Evolutionary conservation across 495 filamentous ascomycete genomes (phyloP).

Genomic region (Cercophora scortea): DNA sequence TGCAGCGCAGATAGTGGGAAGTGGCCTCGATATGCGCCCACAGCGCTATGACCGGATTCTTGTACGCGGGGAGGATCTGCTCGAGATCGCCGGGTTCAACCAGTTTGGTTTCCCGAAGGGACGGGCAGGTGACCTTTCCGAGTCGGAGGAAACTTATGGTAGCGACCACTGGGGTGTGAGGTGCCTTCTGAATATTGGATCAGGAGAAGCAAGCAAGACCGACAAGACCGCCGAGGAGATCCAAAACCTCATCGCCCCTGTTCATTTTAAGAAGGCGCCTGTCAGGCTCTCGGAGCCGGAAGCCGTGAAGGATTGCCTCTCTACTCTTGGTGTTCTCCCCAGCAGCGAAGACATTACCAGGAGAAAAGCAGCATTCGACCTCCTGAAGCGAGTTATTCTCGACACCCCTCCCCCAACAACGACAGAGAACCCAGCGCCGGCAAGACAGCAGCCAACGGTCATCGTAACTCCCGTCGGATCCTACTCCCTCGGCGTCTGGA

Average conservation of each 20-base stretch:
- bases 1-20: constrained; percentile 34
- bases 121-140: background rate
- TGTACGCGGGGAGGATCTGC: constrained; percentile 27
- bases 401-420: constrained; percentile 6
- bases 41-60: constrained; percentile 54
- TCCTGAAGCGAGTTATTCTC: constrained; percentile 35
- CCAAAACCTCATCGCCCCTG: constrained; percentile 12
- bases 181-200: constrained; percentile 27
- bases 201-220: background rate
- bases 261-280: constrained; percentile 16
- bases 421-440: constrained; percentile 3
- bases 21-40: constrained; percentile 36
- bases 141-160: constrained; percentile 19
- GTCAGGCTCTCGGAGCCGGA: constrained; percentile 11
- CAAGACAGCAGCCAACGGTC: constrained; percentile 25
- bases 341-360: constrained; percentile 28
- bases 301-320: constrained; percentile 19
- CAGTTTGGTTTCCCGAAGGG: constrained; percentile 38
- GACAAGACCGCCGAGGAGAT: constrained; percentile 3
- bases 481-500: constrained; percentile 51
- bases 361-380: constrained; percentile 32
- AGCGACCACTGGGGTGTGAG: constrained; percentile 53
- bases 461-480: constrained; percentile 51
- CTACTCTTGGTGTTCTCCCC: constrained; percentile 29
- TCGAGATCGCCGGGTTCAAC: constrained; percentile 33